These are phyloP conservation scores for Mortierella sp. DNA, from an alignment of 371 early-diverging fungal species.

Conservation along the genomic window DNA sequence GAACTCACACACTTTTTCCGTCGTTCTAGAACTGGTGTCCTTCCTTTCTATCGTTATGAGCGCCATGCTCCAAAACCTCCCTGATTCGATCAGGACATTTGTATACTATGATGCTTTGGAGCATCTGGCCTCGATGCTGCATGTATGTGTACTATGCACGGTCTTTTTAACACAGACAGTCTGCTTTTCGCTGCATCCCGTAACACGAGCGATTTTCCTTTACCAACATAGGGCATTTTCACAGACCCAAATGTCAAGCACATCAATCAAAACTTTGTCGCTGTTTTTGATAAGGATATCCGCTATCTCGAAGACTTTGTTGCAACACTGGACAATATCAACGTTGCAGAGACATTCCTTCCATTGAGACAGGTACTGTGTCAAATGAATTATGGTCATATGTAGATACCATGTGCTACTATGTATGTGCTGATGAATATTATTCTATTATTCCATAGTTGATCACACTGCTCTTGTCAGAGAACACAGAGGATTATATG, in stretches of 20 bases:
- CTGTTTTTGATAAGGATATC: constrained; percentile 79
- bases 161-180: neutral
- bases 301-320: constrained; percentile 81
- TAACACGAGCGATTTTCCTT: constrained; percentile 8
- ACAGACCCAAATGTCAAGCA: constrained; percentile 71
- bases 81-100: constrained; percentile 72
- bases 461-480: constrained; percentile 70
- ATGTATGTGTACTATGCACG: constrained; percentile 64
- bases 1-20: neutral
- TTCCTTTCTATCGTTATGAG: constrained; percentile 77
- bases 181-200: neutral
- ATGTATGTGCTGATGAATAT: neutral
- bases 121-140: constrained; percentile 72
- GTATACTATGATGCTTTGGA: constrained; percentile 83
- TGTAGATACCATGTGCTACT: no score
- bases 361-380: constrained; percentile 81
- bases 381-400: no score
- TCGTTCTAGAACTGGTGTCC: constrained; percentile 70
- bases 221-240: constrained; percentile 61
- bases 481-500: constrained; percentile 81
- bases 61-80: constrained; percentile 78
- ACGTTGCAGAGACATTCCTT: constrained; percentile 74
- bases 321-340: constrained; percentile 70
- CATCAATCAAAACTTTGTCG: constrained; percentile 72
- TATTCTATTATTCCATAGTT: constrained; percentile 55